These are phyloP conservation scores for Begonia fuchsioides DNA, from an alignment of 306 rosid species.

Conservation along the genomic window DNA sequence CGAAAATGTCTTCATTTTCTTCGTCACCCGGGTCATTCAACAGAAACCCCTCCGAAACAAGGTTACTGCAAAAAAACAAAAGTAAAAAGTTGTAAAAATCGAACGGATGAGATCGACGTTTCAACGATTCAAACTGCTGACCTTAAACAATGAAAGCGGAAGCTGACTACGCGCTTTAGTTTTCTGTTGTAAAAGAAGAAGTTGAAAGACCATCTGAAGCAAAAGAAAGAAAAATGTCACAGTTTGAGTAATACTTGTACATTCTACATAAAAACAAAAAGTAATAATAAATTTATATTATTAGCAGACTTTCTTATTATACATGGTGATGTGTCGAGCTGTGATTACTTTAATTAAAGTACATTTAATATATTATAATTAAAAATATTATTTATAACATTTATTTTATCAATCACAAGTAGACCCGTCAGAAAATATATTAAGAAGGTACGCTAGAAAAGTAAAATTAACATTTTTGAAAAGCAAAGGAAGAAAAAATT, in stretches of 20 bases:
- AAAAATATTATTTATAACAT: too few relatives aligned
- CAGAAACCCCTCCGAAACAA: slow-evolving; percentile 52
- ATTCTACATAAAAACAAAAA: background rate
- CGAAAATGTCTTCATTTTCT: slow-evolving; percentile 70
- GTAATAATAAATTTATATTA: too few relatives aligned
- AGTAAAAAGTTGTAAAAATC: too few relatives aligned
- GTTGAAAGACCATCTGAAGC: slow-evolving; percentile 80
- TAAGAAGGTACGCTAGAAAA: too few relatives aligned
- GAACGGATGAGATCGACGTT: too few relatives aligned
- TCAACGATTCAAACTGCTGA: slow-evolving; percentile 15
- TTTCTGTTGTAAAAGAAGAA: slow-evolving; percentile 86
- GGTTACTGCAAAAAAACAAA: slow-evolving; percentile 56
- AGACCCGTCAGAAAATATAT: too few relatives aligned
- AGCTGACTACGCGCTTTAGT: slow-evolving; percentile 72
- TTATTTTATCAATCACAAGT: too few relatives aligned
- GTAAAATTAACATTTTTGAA: too few relatives aligned
- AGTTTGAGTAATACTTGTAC: background rate
- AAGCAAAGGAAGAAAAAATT: slow-evolving; percentile 8
- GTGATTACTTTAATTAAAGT: too few relatives aligned
- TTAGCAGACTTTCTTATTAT: too few relatives aligned
- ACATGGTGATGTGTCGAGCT: too few relatives aligned
- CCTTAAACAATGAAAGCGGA: slow-evolving; percentile 80
- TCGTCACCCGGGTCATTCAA: slow-evolving; percentile 26
- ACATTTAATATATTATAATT: too few relatives aligned
- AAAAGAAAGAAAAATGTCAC: slow-evolving; percentile 7